Evolutionary conservation across 106 monocot species (phyloP), one percentile per base, ranked within the genome.

Genomic region (Dactylorhiza incarnata): DNA sequence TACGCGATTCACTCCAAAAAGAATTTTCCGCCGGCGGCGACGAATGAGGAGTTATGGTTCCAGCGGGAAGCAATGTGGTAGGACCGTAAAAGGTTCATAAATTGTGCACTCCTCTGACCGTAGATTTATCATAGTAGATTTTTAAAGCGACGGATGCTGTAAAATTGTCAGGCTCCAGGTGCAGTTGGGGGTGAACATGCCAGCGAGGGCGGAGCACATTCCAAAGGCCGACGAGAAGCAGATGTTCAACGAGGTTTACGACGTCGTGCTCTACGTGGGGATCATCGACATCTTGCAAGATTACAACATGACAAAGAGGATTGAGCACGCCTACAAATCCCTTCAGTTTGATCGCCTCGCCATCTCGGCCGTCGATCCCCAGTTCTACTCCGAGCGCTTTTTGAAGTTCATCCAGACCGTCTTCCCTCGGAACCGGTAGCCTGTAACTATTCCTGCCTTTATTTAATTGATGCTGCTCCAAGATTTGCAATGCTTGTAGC

Each of bases 271-370:
- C 26, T 82, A 88, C 68, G 65, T 88, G 20, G 88, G 88, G 52
- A 80, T 88, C 48, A 88, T 88, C 24, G 88, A 88, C 75, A 88
- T 88, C 46, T 65, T 88, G 25, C 88, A 85, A 52, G 84, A 82
- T 4, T 88, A 88, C 55, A 82, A 88, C 65, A 84, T 88, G 23
- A 82, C 77, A 61, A 88, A 88, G 74, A 82, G 73, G 56, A 77
- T 88, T 23, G 88, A 88, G 75, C 88, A 88, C 76, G 88, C 85
- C 8, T 88, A 85, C 74, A 88, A 88, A 75, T 88, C 88, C 13
- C 70, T 88, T 45, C 88, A 88, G 75, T 85, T 74, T n/a, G 88
- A 85, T 73, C 80, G 80, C 25, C 54, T 79, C 22, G 85, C 88
- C 53, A 88, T 88, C 75, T 88, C 88, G 9, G 88, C 85, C 0